Evolutionary conservation across 345 rosid genomes (phyloP), one percentile per base, ranked within the genome.

Genomic region (Gossypium sturtianum): DNA sequence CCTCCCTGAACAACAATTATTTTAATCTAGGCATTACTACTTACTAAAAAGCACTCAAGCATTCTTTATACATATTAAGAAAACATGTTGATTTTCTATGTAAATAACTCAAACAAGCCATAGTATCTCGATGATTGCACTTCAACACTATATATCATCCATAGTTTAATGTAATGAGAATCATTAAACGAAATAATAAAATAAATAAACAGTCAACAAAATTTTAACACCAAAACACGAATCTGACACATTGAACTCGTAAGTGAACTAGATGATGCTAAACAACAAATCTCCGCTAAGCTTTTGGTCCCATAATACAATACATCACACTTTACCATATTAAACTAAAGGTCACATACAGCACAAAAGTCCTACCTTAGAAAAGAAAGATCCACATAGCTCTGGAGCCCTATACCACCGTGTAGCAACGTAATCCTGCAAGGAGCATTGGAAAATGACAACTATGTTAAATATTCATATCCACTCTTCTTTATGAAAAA

Each of bases 391-490:
- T 61, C 98, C 97, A 80, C 98, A 94, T 11, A 94, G 85, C 86
- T 94, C 98, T 67, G 98, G 98, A 41, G 97, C 98, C 77, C 98
- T 91, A 76, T 94, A 94, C 98, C 97, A 94, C 84, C 97, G 88
- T 22, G 98, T 92, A 65, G 98, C 98, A 79, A 94, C 98, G 75
- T 94, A 92, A 77, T 94, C 98, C 98, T 94, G 86, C 41, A 81
- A 73, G n/a, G 49, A 9, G 49, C 59, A 72, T 38, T 54, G 71
- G 49, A 53, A 52, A 62, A 84, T 38, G 19, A 19, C 45, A 16
- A 20, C 34, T 72, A 61, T 13, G 41, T 15, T 29, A 29, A 61
- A 23, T 25, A 61, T 58, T 59, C 54, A 74, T 49, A 66, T 52
- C 56, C 41, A 76, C 15, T 10, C 68, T 44, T 73, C 25, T 41